A percentile compares a stretch with the other conserved stretches of the same genome.
Conservation (phyloP, 495 filamentous ascomycete genomes). For the Aspergillus olivimuriae region DNA sequence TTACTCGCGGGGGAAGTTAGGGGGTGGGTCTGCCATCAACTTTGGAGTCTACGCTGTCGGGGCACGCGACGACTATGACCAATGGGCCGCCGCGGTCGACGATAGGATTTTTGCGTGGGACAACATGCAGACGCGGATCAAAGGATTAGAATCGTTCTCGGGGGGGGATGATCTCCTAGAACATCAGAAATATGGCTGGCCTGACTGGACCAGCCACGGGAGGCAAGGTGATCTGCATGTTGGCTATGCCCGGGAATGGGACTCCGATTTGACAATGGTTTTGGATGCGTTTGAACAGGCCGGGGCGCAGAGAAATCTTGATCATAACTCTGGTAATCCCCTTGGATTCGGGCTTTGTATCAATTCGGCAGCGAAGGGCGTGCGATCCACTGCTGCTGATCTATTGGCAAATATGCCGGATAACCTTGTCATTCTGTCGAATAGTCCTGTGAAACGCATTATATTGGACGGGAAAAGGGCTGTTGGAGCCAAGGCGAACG, state of each 20-base stretch:
- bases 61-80: constrained; percentile 53
- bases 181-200: constrained; percentile 28
- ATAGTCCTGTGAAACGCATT: constrained; percentile 43
- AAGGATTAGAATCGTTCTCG: constrained; percentile 49
- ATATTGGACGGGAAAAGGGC: constrained; percentile 46
- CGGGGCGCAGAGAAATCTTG: constrained; percentile 43
- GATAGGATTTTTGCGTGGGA: constrained; percentile 47
- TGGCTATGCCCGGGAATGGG: constrained; percentile 42
- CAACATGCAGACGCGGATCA: constrained; percentile 40
- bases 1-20: constrained; percentile 53
- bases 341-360: constrained; percentile 47
- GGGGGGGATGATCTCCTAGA: constrained; percentile 24
- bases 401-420: constrained; percentile 33
- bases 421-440: constrained; percentile 47
- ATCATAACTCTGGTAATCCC: constrained; percentile 56
- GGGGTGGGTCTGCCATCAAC: constrained; percentile 58
- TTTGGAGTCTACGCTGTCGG: constrained; percentile 55
- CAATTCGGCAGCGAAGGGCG: constrained; percentile 41
- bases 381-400: constrained; percentile 46
- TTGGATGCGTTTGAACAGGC: constrained; percentile 39
- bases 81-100: constrained; percentile 37
- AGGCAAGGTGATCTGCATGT: constrained; percentile 38
- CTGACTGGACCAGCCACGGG: constrained; percentile 39
- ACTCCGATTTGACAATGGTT: constrained; percentile 38
- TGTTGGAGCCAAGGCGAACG: constrained; percentile 43